Evolutionary conservation across 2,329 filamentous ascomycete genomes (phyloP).

Genomic region (Triangularia verruculosa): DNA sequence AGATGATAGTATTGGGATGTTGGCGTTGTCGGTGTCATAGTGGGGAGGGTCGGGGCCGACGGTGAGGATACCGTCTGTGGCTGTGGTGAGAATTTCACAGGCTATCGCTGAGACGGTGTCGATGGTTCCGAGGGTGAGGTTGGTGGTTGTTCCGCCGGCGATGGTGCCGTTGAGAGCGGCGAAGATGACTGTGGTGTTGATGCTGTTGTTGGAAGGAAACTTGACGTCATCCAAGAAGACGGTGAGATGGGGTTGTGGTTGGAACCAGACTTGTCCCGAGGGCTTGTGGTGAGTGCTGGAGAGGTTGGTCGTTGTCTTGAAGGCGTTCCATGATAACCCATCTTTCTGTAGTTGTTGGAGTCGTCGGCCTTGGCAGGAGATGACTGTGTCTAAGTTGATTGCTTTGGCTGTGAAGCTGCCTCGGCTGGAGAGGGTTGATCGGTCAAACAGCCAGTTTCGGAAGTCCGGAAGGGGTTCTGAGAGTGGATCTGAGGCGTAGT

Average conservation of each 20-base stretch:
- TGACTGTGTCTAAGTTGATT: conserved; percentile 19
- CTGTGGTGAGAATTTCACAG: conserved; percentile 25
- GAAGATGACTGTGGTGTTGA: conserved; percentile 23
- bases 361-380: conserved; percentile 20
- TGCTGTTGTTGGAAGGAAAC: conserved; percentile 19
- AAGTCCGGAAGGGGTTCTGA: conserved; percentile 24
- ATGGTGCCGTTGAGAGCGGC: conserved; percentile 28
- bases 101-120: conserved; percentile 20
- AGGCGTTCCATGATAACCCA: conserved; percentile 23
- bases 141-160: conserved; percentile 18
- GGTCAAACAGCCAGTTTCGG: conserved; percentile 28
- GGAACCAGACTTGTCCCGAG: conserved; percentile 23
- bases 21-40: background rate
- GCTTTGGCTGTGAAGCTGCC: conserved; percentile 23
- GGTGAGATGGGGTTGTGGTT: conserved; percentile 19
- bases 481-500: conserved; percentile 22
- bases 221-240: conserved; percentile 24
- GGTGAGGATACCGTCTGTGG: conserved; percentile 20
- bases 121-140: conserved; percentile 14
- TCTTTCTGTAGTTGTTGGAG: conserved; percentile 19
- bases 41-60: conserved; percentile 1
- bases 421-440: conserved; percentile 15
- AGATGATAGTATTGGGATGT: conserved; percentile 22
- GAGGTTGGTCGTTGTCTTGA: conserved; percentile 24
- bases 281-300: conserved; percentile 5